Conservation (phyloP, 2,329 filamentous ascomycete species). For the Phyllosticta capitalensis region DNA sequence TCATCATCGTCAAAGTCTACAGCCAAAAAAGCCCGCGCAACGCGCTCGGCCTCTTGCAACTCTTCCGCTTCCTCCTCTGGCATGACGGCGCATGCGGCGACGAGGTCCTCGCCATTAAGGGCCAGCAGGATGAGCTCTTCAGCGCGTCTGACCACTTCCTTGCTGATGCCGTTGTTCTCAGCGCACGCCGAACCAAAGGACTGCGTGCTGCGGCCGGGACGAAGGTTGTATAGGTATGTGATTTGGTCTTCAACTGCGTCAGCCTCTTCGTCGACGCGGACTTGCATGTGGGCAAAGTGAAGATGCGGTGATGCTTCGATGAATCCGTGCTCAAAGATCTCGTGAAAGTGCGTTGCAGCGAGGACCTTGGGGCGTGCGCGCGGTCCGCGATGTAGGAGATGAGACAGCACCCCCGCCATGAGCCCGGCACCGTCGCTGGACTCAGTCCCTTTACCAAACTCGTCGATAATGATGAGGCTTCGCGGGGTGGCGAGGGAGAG, state of each 20-base stretch:
- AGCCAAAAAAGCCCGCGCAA: slow-evolving; percentile 35
- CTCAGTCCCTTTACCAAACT: slow-evolving; percentile 69
- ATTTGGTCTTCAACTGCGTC: slow-evolving; percentile 51
- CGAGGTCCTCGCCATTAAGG: slow-evolving; percentile 65
- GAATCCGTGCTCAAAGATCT: slow-evolving; percentile 60
- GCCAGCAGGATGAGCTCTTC: slow-evolving; percentile 61
- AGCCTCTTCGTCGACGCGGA: slow-evolving; percentile 48
- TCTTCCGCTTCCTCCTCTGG: slow-evolving; percentile 53
- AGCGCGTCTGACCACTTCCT: slow-evolving; percentile 62
- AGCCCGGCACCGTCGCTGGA: slow-evolving; percentile 55
- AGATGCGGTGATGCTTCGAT: slow-evolving; percentile 44
- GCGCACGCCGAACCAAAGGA: slow-evolving; percentile 85
- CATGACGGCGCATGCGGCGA: slow-evolving; percentile 59
- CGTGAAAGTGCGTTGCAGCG: slow-evolving; percentile 57
- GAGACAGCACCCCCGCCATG: slow-evolving; percentile 50
- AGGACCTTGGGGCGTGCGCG: slow-evolving; percentile 48
- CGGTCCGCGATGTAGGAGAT: slow-evolving; percentile 41
- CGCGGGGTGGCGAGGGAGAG: slow-evolving; percentile 63
- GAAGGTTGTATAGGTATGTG: slow-evolving; percentile 63
- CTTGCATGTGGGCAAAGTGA: slow-evolving; percentile 61
- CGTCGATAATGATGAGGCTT: slow-evolving; percentile 83
- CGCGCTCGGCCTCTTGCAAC: slow-evolving; percentile 53
- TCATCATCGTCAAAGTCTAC: slow-evolving; percentile 21
- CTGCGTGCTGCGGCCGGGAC: slow-evolving; percentile 58
- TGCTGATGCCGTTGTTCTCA: slow-evolving; percentile 72